Evolutionary conservation across 1,284 basidiomycete genomes (phyloP).

Genomic region (Ustilago loliicola): DNA sequence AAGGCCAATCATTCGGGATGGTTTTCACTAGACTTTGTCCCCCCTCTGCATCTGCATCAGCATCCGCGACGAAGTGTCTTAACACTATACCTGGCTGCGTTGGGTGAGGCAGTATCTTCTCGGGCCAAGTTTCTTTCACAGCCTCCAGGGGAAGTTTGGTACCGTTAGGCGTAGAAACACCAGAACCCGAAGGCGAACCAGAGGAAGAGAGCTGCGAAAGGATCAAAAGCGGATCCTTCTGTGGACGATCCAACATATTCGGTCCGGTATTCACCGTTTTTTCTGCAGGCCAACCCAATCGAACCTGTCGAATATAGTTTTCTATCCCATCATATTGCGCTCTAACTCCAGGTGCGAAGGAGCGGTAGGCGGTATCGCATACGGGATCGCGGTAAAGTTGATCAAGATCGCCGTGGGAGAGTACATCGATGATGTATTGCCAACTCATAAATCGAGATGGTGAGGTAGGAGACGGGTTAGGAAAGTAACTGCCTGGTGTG

Average conservation of each 20-base stretch:
- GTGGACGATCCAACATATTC: slow-evolving; percentile 42
- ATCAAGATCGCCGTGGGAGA: slow-evolving; percentile 56
- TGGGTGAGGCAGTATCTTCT: slow-evolving; percentile 38
- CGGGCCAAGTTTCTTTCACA: slow-evolving; percentile 41
- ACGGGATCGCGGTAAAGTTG: slow-evolving; percentile 50
- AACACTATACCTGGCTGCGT: not conserved
- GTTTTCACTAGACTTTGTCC: slow-evolving; percentile 33
- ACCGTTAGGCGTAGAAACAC: slow-evolving; percentile 27
- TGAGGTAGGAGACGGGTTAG: slow-evolving; percentile 15
- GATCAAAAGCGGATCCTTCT: slow-evolving; percentile 19
- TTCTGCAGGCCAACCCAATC: slow-evolving; percentile 53
- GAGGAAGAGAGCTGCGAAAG: slow-evolving; percentile 1
- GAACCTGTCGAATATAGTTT: slow-evolving; percentile 52
- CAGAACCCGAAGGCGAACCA: slow-evolving; percentile 8
- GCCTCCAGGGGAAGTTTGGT: slow-evolving; percentile 19
- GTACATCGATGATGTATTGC: slow-evolving; percentile 28
- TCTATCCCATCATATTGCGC: slow-evolving; percentile 49
- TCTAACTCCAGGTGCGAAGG: slow-evolving; percentile 38
- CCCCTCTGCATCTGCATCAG: slow-evolving; percentile 6
- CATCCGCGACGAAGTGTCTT: slow-evolving; percentile 42
- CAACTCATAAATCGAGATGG: slow-evolving; percentile 39
- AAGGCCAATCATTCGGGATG: slow-evolving; percentile 65
- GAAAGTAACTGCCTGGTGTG: slow-evolving; percentile 28
- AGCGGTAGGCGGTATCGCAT: slow-evolving; percentile 55
- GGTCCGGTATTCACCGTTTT: slow-evolving; percentile 6